phyloP scores from a whole-genome alignment of 352 stramenopile species.

The Peronospora tabacina region DNA sequence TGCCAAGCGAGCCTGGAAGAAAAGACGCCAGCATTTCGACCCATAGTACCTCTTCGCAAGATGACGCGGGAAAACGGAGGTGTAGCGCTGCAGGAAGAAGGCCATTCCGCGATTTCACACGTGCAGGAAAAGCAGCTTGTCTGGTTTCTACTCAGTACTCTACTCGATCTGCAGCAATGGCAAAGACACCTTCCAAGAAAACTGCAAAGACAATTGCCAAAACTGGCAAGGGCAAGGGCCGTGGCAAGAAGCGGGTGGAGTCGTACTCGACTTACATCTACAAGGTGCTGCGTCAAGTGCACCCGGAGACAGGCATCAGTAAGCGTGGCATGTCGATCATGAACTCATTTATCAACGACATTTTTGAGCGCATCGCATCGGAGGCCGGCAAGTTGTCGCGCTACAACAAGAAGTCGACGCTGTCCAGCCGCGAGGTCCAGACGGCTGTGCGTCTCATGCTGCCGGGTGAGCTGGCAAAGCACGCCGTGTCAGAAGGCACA shows the following conservation, averaged over 20 bases:
- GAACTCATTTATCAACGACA: constrained; percentile 99
- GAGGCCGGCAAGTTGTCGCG: constrained; percentile 93
- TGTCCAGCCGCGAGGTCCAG: constrained; percentile 95
- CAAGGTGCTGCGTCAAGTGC: constrained; percentile 92
- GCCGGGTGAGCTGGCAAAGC: constrained; percentile 95
- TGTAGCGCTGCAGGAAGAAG: not conserved
- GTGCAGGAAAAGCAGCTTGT: constrained; percentile 19
- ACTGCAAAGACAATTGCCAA: constrained; percentile 75
- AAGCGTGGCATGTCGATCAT: constrained; percentile 98
- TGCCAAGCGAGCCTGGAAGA: constrained; percentile 19
- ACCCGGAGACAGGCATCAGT: constrained; percentile 95
- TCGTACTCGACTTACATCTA: constrained; percentile 90
- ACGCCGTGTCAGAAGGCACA: constrained; percentile 95
- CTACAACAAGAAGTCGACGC: constrained; percentile 99
- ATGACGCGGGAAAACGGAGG: not conserved
- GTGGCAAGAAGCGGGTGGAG: constrained; percentile 85
- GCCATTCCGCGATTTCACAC: constrained; percentile 34
- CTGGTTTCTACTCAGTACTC: not conserved
- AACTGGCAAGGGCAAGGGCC: constrained; percentile 78
- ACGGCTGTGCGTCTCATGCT: constrained; percentile 93
- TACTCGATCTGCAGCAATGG: constrained; percentile 52
- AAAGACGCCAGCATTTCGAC: constrained; percentile 16
- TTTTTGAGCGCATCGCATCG: constrained; percentile 96
- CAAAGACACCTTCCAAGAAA: constrained; percentile 95
- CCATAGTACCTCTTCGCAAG: not conserved